phyloP scores from a whole-genome alignment of 2,329 filamentous ascomycete species.

The Colletotrichum orbiculare region DNA sequence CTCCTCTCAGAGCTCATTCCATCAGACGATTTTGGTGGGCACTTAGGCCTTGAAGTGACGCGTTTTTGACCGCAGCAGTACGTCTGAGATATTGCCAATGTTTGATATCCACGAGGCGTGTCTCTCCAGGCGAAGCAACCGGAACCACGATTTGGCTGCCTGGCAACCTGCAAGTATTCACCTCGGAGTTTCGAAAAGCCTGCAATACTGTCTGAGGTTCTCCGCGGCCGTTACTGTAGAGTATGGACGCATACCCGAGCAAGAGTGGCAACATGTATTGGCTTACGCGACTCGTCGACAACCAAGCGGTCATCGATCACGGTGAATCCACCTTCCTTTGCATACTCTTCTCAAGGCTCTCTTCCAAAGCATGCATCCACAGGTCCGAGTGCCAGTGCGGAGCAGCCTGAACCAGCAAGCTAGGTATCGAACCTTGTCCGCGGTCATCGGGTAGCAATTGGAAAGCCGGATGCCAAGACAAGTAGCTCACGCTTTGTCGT shows the following conservation, averaged over 20 bases:
- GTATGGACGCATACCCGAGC: too few species aligned
- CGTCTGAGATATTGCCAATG: not conserved
- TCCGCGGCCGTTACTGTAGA: too few species aligned
- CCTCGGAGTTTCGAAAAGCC: not conserved
- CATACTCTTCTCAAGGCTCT: too few species aligned
- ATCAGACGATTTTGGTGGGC: not conserved
- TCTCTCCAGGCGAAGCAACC: not conserved
- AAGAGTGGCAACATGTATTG: too few species aligned
- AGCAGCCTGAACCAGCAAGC: too few species aligned
- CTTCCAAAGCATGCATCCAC: too few species aligned
- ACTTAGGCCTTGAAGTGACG: conserved; percentile 12
- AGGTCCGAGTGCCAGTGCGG: too few species aligned
- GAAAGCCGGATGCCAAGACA: conserved; percentile 24
- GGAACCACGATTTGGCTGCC: not conserved
- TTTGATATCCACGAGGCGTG: conserved; percentile 14
- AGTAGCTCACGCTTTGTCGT: conserved; percentile 40
- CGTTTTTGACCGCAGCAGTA: not conserved
- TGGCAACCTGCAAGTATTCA: not conserved
- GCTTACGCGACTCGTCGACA: too few species aligned
- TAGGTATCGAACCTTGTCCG: too few species aligned
- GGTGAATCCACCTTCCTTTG: too few species aligned
- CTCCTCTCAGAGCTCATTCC: conserved; percentile 4
- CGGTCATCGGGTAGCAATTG: too few species aligned
- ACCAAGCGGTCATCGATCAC: not conserved
- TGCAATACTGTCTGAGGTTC: not conserved